Base-by-base conservation (phyloP, 1,284 basidiomycete genomes). In the Ustilago loliicola region DNA sequence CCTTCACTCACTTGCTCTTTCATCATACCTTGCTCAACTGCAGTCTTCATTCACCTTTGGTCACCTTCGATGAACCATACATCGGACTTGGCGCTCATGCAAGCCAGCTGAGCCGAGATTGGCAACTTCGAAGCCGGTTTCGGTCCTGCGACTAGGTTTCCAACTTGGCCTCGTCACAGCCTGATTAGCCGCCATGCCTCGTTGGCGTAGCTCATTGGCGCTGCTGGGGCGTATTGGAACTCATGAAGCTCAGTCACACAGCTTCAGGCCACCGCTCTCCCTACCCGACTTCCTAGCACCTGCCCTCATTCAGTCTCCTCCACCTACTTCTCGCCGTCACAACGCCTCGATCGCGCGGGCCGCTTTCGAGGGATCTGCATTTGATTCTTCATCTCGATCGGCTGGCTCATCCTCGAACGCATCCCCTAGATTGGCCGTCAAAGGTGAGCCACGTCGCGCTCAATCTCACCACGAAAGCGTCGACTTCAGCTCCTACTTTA, bases 281-380 rank as follows among this genome's bases (percentile, higher is more conserved):
- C 15, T 67, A 1, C 65, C 54, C 11, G 71, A 73, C 50, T 73
- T 73, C 10, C 52, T 73, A 13, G 71, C 61, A 29, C 71, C 71
- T 13, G 51, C 59, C 27, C 50, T 66, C 19, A 9, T 23, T 2
- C 54, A 34, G 6, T 23, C 2, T 3, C 19, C 56, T 1, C 3
- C 53, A 17, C 3, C 30, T 3, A 36, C 17, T 10, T 11, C 19
- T 48, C 62, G 54, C 7, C 65, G 61, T 38, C 52, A 54, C 65
- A 58, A 38, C 42, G 42, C 51, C 19, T 62, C 69, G 2, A 19
- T 45, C n/a, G 47, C 59, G 11, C 54, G 34, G n/a, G 21, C 23
- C 9, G 50, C 21, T 7, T 45, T 48, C 38, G 19, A n/a, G 19
- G 29, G 29, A 6, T 38, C 58, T 5, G 47, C 40, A 6, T 13